Evolutionary conservation across 164 flowering plant genomes (phyloP).

Genomic region (Euptelea pleiosperma): DNA sequence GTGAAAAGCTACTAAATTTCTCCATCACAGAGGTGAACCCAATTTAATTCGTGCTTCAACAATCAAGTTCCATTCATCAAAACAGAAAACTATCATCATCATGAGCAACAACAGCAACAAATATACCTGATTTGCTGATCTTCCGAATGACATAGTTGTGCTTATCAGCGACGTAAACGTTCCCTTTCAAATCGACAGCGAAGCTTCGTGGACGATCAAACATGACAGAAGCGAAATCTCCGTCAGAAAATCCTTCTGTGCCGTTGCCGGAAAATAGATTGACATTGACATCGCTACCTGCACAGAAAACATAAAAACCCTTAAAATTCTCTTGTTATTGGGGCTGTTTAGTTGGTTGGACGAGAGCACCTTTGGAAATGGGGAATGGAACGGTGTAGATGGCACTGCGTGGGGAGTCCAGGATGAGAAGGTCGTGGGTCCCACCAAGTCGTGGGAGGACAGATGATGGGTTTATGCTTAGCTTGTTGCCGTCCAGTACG

Average conservation of each 20-base stretch:
- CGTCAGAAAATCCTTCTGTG: slow-evolving; percentile 48
- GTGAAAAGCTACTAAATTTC: not conserved
- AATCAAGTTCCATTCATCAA: not conserved
- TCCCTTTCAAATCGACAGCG: slow-evolving; percentile 63
- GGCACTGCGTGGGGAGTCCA: slow-evolving; percentile 51
- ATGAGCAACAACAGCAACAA: not conserved
- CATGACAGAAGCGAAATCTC: slow-evolving; percentile 42
- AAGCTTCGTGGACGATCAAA: slow-evolving; percentile 58
- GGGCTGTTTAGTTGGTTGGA: not conserved
- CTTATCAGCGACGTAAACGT: slow-evolving; percentile 73
- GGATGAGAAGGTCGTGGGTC: slow-evolving; percentile 49
- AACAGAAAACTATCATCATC: too few species aligned
- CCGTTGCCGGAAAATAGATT: slow-evolving; percentile 50
- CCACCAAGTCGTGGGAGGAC: slow-evolving; percentile 32
- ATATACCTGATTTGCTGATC: slow-evolving; percentile 50
- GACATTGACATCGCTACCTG: slow-evolving; percentile 46
- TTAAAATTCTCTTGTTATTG: too few species aligned
- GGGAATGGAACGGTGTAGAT: slow-evolving; percentile 53
- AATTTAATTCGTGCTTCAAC: not conserved
- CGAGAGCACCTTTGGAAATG: slow-evolving; percentile 37
- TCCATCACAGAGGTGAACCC: not conserved
- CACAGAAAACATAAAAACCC: slow-evolving; percentile 9
- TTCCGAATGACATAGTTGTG: slow-evolving; percentile 52
- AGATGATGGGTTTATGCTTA: slow-evolving; percentile 41
- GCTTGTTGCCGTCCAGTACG: slow-evolving; percentile 57